Percentiles rank a stretch among this genome's conserved stretches.
phyloP scores from a whole-genome alignment of 1,139 yeast species.

The Diutina pseudorugosa region DNA sequence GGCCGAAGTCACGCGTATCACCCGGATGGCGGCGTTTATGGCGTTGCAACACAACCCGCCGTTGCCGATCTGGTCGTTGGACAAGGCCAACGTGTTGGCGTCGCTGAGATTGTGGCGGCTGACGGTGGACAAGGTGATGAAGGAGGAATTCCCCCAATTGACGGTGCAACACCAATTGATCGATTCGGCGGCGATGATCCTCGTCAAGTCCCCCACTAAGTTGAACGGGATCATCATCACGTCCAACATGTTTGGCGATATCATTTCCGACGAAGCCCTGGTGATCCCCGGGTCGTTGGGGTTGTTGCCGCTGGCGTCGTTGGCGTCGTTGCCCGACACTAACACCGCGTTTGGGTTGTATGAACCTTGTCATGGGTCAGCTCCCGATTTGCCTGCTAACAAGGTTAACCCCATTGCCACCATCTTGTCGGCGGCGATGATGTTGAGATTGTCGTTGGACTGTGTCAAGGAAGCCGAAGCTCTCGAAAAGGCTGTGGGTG shows the following conservation, averaged over 20 bases:
- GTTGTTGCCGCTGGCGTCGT: slow-evolving; percentile 88
- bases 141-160: slow-evolving; percentile 81
- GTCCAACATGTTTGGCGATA: slow-evolving; percentile 96
- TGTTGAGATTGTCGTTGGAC: slow-evolving; percentile 83
- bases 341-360: slow-evolving; percentile 90
- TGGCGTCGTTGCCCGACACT: slow-evolving; percentile 89
- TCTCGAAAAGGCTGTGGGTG: slow-evolving; percentile 77
- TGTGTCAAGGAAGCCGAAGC: slow-evolving; percentile 77
- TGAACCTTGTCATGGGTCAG: slow-evolving; percentile 98
- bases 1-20: slow-evolving; percentile 84
- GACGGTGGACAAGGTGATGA: slow-evolving; percentile 76
- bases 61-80: slow-evolving; percentile 87
- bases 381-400: slow-evolving; percentile 81
- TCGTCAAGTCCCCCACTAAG: slow-evolving; percentile 80
- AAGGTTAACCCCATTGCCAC: slow-evolving; percentile 94
- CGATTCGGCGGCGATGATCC: slow-evolving; percentile 97
- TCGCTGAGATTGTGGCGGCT: slow-evolving; percentile 93
- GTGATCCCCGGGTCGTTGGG: slow-evolving; percentile 97
- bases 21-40: slow-evolving; percentile 96
- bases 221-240: slow-evolving; percentile 88
- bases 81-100: slow-evolving; percentile 95
- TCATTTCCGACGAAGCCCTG: slow-evolving; percentile 93
- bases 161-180: slow-evolving; percentile 84
- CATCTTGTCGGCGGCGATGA: slow-evolving; percentile 90
- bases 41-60: slow-evolving; percentile 93